Percentiles rank a stretch among this genome's conserved stretches.
phyloP scores from a whole-genome alignment of 2,329 filamentous ascomycete genomes.

The Trichocomaceae sp. region DNA sequence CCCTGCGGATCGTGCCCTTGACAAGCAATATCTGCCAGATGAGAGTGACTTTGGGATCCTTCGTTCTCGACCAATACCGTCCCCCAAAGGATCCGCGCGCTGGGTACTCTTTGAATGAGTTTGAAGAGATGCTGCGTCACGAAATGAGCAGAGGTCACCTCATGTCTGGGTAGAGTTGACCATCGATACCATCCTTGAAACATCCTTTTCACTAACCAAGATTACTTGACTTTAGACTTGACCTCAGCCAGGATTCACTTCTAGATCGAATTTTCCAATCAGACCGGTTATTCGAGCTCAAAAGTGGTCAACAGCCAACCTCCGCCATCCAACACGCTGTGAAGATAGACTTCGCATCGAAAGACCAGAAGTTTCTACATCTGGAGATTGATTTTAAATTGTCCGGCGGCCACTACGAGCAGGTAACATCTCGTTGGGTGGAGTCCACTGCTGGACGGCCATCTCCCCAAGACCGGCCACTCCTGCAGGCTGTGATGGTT shows the following conservation, averaged over 20 bases:
- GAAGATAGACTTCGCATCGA: constrained; percentile 35
- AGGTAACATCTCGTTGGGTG: constrained; percentile 31
- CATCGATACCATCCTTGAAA: not conserved
- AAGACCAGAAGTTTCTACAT: constrained; percentile 26
- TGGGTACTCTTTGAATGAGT: constrained; percentile 33
- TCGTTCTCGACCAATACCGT: constrained; percentile 34
- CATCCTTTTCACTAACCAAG: not conserved
- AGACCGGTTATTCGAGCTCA: constrained; percentile 24
- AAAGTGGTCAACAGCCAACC: constrained; percentile 16
- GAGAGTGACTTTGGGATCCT: constrained; percentile 38
- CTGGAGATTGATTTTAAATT: constrained; percentile 33
- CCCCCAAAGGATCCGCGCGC: constrained; percentile 20
- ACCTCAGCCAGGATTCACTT: constrained; percentile 25
- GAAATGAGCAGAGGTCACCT: constrained; percentile 31
- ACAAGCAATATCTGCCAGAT: constrained; percentile 34
- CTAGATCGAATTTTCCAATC: constrained; percentile 25
- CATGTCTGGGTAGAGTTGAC: constrained; percentile 29
- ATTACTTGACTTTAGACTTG: constrained; percentile 7
- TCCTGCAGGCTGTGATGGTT: constrained; percentile 31
- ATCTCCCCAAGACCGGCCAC: constrained; percentile 19
- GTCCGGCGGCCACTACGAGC: constrained; percentile 28
- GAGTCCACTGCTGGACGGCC: constrained; percentile 21
- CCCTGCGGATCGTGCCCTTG: constrained; percentile 26
- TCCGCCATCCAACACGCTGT: constrained; percentile 30
- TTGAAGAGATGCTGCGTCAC: constrained; percentile 35